Evolutionary conservation across 768 basidiomycete species (phyloP), one percentile per base, ranked within the genome.

Genomic region (Coprinopsis cinerea): DNA sequence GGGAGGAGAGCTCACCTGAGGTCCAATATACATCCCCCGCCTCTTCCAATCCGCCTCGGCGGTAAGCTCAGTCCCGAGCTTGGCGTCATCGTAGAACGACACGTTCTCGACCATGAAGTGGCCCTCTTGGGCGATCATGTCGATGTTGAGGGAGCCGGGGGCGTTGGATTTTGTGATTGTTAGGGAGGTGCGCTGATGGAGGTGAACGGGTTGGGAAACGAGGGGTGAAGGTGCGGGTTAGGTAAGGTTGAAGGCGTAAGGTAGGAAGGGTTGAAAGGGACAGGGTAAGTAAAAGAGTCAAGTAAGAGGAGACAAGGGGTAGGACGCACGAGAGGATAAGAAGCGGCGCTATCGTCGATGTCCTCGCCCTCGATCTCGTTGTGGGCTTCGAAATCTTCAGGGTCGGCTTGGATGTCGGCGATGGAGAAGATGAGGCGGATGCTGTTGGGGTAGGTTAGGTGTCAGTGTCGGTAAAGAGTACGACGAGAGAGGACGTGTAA

Each of bases 1-100:
- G n/a, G 11, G 6, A 17, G 10, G 11, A 22, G 23, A 22, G 55
- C 70, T 51, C 56, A 88, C 83, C 73, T 87, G 83, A 45, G 94
- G 95, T 1, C 95, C 95, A 62, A 95, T 82, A 75, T 96, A 98
- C 55, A 88, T 70, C 1, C 88, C 92, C 17, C 93, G 80, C 41
- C 94, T 82, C 64, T 86, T 88, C 92, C 90, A 97, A 70, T 97
- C 93, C 6, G 88, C 86, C 55, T 98, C 92, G 5, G 89, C 84
- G 11, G 82, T 89, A 57, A 89, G 67, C 5, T 86, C 87, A 13
- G 80, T 83, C 11, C 83, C 92, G 11, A 88, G 57, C 59, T 80
- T 76, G 25, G 73, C 69, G 56, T 92, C 88, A 1, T 72, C 64
- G 68, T 95, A 97, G 74, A 75, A 92, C 1, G 93, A 81, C 54